These are phyloP conservation scores for Silene coronaria DNA, from an alignment of 179 eudicot genomes.

Conservation along the genomic window DNA sequence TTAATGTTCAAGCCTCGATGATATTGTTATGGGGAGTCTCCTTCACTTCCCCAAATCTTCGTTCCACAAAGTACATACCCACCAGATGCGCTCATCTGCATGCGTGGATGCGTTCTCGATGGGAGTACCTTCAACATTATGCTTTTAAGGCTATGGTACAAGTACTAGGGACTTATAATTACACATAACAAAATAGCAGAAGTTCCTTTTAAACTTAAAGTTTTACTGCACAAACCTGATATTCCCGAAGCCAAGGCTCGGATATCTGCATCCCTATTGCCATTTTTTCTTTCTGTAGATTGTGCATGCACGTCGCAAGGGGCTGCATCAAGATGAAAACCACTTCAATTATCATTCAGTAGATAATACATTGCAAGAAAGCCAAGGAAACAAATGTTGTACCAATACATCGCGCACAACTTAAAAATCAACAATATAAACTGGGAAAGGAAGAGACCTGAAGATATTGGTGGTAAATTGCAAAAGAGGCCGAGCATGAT, in stretches of 20 bases:
- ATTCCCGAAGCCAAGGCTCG: constrained; percentile 98
- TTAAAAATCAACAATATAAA: background rate
- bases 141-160: background rate
- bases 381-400: background rate
- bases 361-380: background rate
- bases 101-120: constrained; percentile 90
- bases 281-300: constrained; percentile 67
- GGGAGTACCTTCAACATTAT: constrained; percentile 65
- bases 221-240: constrained; percentile 56
- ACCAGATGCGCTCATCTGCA: constrained; percentile 94
- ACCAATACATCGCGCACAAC: background rate
- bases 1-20: background rate
- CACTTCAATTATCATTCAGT: background rate
- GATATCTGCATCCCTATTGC: constrained; percentile 78
- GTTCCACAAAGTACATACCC: constrained; percentile 89
- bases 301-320: constrained; percentile 90
- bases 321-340: constrained; percentile 54
- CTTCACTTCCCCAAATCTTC: constrained; percentile 34
- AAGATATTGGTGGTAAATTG: constrained; percentile 80
- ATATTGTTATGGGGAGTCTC: constrained; percentile 4
- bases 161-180: background rate
- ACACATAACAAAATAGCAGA: background rate
- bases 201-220: background rate
- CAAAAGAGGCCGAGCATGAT: constrained; percentile 84
- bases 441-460: constrained; percentile 37